A percentile compares a stretch with the other conserved stretches of the same genome.
These are phyloP conservation scores for Penicillium sp. DNA, from an alignment of 2,329 filamentous ascomycete species.

Conservation along the genomic window DNA sequence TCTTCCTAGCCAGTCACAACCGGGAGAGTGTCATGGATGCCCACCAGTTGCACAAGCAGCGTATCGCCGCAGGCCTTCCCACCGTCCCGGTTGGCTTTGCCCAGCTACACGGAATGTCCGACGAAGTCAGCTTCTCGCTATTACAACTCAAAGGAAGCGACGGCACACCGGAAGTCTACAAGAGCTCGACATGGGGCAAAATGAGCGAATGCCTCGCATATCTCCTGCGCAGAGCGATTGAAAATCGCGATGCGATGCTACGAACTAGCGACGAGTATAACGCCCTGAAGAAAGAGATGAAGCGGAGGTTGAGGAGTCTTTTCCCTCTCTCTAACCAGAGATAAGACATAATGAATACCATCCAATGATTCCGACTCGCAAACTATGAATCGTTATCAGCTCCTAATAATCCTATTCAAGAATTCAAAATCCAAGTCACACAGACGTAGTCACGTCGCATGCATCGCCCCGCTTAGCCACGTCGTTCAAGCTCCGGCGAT, in stretches of 20 bases:
- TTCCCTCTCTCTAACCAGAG: slow-evolving; percentile 10
- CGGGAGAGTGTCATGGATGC: slow-evolving; percentile 59
- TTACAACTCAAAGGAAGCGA: slow-evolving; percentile 40
- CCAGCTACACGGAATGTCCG: slow-evolving; percentile 57
- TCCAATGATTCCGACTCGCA: too few relatives aligned
- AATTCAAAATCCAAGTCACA: too few relatives aligned
- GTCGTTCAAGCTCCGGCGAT: too few relatives aligned
- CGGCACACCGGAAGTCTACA: slow-evolving; percentile 45
- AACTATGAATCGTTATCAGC: too few relatives aligned
- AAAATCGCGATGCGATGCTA: slow-evolving; percentile 55
- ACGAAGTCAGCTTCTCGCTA: slow-evolving; percentile 53
- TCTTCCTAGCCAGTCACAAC: slow-evolving; percentile 83
- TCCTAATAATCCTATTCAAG: too few relatives aligned
- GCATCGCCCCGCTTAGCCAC: too few relatives aligned
- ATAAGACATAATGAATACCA: not conserved
- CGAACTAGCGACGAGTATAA: slow-evolving; percentile 45
- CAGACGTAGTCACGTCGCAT: too few relatives aligned
- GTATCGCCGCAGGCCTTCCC: slow-evolving; percentile 35
- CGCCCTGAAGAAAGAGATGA: slow-evolving; percentile 25
- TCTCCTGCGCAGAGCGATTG: slow-evolving; percentile 52
- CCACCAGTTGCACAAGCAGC: slow-evolving; percentile 45
- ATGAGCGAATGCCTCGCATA: slow-evolving; percentile 75
- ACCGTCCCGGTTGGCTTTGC: slow-evolving; percentile 50
- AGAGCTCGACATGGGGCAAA: slow-evolving; percentile 53
- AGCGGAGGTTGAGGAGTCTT: slow-evolving; percentile 8